Conservation (phyloP, 306 rosid genomes). For the Cicer cuneatum region DNA sequence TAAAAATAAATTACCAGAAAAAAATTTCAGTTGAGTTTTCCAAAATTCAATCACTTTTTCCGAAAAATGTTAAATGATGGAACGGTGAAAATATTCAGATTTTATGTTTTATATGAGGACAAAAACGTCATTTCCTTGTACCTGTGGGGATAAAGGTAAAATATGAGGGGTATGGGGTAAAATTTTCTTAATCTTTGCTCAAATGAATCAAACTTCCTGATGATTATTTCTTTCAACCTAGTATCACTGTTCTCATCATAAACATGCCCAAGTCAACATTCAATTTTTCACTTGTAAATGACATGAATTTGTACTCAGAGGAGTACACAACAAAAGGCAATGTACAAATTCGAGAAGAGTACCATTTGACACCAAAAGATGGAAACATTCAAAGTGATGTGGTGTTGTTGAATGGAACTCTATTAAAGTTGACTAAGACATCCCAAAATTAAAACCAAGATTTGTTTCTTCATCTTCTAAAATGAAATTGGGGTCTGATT, state of each 20-base stretch:
- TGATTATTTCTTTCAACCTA: conserved; percentile 45
- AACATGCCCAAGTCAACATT: conserved; percentile 64
- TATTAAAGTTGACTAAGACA: conserved; percentile 53
- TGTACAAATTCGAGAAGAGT: conserved; percentile 55
- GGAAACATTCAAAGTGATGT: conserved; percentile 63
- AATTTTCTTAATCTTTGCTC: too few relatives aligned
- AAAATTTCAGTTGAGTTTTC: too few relatives aligned
- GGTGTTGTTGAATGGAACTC: conserved; percentile 59
- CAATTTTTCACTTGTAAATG: conserved; percentile 42
- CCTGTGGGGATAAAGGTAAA: too few relatives aligned
- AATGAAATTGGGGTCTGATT: conserved; percentile 50
- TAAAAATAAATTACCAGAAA: too few relatives aligned
- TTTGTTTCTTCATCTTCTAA: conserved; percentile 50
- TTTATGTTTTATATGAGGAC: too few relatives aligned
- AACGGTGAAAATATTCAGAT: too few relatives aligned
- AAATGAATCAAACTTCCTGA: neutral
- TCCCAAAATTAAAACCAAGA: conserved; percentile 55
- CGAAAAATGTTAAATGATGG: too few relatives aligned
- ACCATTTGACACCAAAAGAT: conserved; percentile 64
- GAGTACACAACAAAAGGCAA: neutral
- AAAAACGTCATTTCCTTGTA: too few relatives aligned
- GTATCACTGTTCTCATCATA: conserved; percentile 58
- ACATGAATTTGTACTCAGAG: conserved; percentile 37
- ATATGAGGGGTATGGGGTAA: too few relatives aligned
- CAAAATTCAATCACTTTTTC: too few relatives aligned